Evolutionary conservation across 257 asterid genomes (phyloP), one percentile per base, ranked within the genome.

Genomic region (Solanum pennellii): DNA sequence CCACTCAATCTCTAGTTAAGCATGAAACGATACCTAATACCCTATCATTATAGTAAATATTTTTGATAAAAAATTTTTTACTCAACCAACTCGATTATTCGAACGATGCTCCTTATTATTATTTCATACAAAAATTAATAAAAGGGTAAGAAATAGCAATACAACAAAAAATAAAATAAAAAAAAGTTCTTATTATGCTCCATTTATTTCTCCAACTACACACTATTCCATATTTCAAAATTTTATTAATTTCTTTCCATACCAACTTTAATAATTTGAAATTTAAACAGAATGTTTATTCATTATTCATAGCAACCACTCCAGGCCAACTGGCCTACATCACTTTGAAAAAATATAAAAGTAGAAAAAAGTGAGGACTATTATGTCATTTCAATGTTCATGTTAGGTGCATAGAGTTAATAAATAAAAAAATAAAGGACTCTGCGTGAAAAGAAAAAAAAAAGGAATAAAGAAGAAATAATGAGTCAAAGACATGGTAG

Each of bases 401-500:
- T 49, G 27, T 47, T 80, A 27, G 69, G 69, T 20, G 27, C 45
- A 49, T 47, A 82, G 85, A 29, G 27, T 6, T 29, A 82, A 49
- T 47, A 82, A 82, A 82, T 20, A 47, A 47, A 47, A 42, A 80
- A 80, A 27, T 80, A 49, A 82, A 82, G 85, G 85, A 82, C 85
- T 10, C 23, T 27, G 12, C n/a, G 25, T 9, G 6, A 45, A 45
- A 20, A 59, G 3, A 27, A 45, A 7, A 59, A 7, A 45, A 44
- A 45, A 8, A 75, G 83, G 56, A 75, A 76, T 20, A 82, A 82
- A 82, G 44, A 47, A 5, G 66, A 82, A 16, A 35, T 41, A 49
- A 18, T 82, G 85, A 69, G 85, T 82, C 85, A 82, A 80, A 49
- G 85, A 82, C 85, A 82, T 29, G 45, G 85, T 49, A 82, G 85